phyloP scores from a whole-genome alignment of 2,329 filamentous ascomycete genomes.

The Colletotrichum somersetense region DNA sequence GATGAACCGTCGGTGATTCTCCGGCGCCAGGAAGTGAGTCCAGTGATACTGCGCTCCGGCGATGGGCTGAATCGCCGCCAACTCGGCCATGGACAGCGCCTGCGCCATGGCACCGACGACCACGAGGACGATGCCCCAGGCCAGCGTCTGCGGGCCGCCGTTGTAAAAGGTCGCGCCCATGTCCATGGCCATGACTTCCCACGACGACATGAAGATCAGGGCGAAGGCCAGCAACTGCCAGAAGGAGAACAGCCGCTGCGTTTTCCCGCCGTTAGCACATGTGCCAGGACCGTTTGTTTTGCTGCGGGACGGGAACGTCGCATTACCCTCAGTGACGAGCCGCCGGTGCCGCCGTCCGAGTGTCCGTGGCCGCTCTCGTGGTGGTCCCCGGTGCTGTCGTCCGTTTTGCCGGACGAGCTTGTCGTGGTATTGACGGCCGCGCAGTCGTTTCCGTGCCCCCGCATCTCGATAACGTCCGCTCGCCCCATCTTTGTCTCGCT shows the following conservation, averaged over 20 bases:
- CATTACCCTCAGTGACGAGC: constrained; percentile 25
- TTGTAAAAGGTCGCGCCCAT: constrained; percentile 38
- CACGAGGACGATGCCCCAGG: constrained; percentile 36
- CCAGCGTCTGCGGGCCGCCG: constrained; percentile 37
- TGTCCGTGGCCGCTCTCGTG: neutral
- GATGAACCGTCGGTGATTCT: constrained; percentile 37
- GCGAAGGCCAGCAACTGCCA: constrained; percentile 37
- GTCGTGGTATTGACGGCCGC: constrained; percentile 27
- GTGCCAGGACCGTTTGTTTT: neutral
- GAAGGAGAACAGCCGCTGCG: constrained; percentile 35
- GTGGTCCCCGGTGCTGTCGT: constrained; percentile 1
- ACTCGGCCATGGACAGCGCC: constrained; percentile 43
- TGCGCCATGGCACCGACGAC: constrained; percentile 37
- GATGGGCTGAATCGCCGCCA: constrained; percentile 45
- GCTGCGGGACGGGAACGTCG: neutral
- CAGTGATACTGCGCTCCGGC: constrained; percentile 45
- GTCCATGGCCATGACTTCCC: constrained; percentile 41
- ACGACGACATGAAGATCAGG: constrained; percentile 39
- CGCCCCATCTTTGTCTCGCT: neutral
- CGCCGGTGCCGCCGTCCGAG: constrained; percentile 18
- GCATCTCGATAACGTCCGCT: constrained; percentile 19
- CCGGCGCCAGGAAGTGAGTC: constrained; percentile 38
- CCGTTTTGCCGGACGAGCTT: constrained; percentile 30
- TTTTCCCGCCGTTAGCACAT: neutral
- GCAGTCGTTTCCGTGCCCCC: constrained; percentile 20